These are phyloP conservation scores for Earliella scabrosa DNA, from an alignment of 1,284 basidiomycete genomes.

Conservation along the genomic window DNA sequence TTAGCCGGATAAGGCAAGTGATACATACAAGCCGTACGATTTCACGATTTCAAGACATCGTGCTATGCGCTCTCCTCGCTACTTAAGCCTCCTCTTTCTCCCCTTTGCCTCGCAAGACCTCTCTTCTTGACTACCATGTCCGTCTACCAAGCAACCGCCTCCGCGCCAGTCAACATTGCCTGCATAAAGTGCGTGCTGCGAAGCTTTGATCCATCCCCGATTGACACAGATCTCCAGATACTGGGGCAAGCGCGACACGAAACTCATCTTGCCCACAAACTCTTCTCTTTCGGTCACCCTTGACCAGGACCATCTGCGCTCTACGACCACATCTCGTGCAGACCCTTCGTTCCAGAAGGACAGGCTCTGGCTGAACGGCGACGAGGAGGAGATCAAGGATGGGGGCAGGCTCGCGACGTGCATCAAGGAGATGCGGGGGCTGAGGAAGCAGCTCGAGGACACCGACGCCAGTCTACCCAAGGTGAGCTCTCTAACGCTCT, in stretches of 20 bases:
- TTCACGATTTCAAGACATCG: constrained; percentile 32
- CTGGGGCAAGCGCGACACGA: constrained; percentile 98
- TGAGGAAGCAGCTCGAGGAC: constrained; percentile 79
- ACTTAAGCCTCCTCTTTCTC: constrained; percentile 20
- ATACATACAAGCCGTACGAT: constrained; percentile 29
- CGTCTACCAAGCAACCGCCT: constrained; percentile 85
- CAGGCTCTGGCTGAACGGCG: constrained; percentile 93
- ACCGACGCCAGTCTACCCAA: constrained; percentile 65
- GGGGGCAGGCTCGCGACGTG: constrained; percentile 85
- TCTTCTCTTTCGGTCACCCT: constrained; percentile 97
- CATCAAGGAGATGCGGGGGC: constrained; percentile 85
- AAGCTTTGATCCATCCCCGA: constrained; percentile 14
- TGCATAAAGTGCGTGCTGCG: constrained; percentile 82
- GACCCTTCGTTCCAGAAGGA: constrained; percentile 80
- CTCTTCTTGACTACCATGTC: constrained; percentile 49
- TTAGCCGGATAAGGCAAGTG: constrained; percentile 21
- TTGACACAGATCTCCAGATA: constrained; percentile 62
- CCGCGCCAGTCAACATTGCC: constrained; percentile 96
- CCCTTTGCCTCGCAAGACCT: constrained; percentile 16
- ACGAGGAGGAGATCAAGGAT: constrained; percentile 86
- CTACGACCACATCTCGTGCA: constrained; percentile 91
- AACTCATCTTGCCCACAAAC: constrained; percentile 96
- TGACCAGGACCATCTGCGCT: constrained; percentile 94
- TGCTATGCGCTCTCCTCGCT: constrained; percentile 26
- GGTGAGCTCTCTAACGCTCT: constrained; percentile 45